These are phyloP conservation scores for Oryza officinalis DNA, from an alignment of 176 grass and related monocot species.

Conservation along the genomic window DNA sequence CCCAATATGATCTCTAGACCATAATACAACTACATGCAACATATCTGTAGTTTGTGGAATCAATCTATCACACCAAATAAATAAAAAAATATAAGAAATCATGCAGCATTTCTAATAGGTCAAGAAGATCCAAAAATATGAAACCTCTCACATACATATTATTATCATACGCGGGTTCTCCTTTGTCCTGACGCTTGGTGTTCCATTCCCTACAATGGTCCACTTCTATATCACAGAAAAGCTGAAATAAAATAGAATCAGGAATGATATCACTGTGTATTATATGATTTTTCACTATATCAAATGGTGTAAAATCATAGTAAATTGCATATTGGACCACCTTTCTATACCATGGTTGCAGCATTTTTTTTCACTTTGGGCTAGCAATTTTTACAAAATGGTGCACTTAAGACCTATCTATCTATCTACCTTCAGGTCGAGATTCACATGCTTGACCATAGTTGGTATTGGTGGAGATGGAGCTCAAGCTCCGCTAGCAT, in stretches of 20 bases:
- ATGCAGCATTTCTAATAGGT: background rate
- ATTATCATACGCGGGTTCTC: conserved; percentile 65
- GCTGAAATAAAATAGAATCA: conserved; percentile 56
- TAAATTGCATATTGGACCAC: background rate
- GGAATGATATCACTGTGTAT: conserved; percentile 25
- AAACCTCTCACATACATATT: conserved; percentile 64
- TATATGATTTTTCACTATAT: conserved; percentile 9
- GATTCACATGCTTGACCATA: no score
- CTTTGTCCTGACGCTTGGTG: conserved; percentile 57
- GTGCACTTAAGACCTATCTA: no score
- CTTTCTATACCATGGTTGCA: no score
- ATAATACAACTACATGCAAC: background rate
- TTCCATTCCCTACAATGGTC: conserved; percentile 88
- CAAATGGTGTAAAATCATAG: conserved; percentile 3
- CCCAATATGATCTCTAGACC: background rate
- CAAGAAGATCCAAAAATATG: background rate
- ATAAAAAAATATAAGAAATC: background rate
- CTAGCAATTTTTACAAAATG: no score
- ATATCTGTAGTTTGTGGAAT: background rate
- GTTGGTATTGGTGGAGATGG: no score
- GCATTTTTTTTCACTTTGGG: no score
- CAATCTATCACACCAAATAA: background rate
- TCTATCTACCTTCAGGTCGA: no score
- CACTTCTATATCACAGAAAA: conserved; percentile 94
- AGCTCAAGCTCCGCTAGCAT: no score